These are phyloP conservation scores for Lipomyces japonicus DNA, from an alignment of 805 yeast genomes.

Conservation along the genomic window DNA sequence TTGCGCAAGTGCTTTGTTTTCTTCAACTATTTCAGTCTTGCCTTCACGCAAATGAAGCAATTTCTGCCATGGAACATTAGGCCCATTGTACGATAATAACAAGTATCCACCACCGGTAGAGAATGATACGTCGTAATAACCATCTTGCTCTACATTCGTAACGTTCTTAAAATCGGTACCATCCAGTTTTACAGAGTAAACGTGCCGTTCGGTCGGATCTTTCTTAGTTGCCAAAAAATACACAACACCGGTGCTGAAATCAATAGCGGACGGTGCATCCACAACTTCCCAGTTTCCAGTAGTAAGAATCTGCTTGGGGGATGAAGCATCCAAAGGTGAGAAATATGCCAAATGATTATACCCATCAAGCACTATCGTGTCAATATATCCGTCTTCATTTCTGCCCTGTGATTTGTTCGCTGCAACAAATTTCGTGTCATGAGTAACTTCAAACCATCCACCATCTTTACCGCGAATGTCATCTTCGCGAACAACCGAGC, in stretches of 20 bases:
- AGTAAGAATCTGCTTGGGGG: conserved; percentile 56
- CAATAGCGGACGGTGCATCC: conserved; percentile 53
- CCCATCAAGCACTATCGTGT: conserved; percentile 50
- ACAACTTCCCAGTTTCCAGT: conserved; percentile 90
- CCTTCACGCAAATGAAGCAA: conserved; percentile 53
- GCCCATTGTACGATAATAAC: conserved; percentile 70
- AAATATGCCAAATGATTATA: conserved; percentile 80
- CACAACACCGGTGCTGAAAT: conserved; percentile 49
- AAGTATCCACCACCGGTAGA: conserved; percentile 75
- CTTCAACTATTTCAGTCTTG: conserved; percentile 32
- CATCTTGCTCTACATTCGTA: conserved; percentile 54
- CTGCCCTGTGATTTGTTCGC: conserved; percentile 45
- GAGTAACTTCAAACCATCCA: conserved; percentile 77
- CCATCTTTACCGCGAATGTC: conserved; percentile 44
- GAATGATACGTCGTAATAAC: conserved; percentile 68
- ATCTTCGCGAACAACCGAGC: conserved; percentile 48
- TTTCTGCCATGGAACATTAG: conserved; percentile 73
- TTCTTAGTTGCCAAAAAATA: conserved; percentile 72
- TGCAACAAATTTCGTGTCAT: conserved; percentile 58
- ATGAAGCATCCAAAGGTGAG: conserved; percentile 58
- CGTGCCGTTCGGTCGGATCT: conserved; percentile 78
- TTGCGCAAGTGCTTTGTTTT: conserved; percentile 33
- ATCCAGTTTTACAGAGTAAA: conserved; percentile 63
- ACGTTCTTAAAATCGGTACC: conserved; percentile 43
- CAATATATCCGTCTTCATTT: conserved; percentile 69